Percentiles rank a stretch among this genome's conserved stretches.
phyloP scores from a whole-genome alignment of 345 rosid species.

The Salix dunnii region DNA sequence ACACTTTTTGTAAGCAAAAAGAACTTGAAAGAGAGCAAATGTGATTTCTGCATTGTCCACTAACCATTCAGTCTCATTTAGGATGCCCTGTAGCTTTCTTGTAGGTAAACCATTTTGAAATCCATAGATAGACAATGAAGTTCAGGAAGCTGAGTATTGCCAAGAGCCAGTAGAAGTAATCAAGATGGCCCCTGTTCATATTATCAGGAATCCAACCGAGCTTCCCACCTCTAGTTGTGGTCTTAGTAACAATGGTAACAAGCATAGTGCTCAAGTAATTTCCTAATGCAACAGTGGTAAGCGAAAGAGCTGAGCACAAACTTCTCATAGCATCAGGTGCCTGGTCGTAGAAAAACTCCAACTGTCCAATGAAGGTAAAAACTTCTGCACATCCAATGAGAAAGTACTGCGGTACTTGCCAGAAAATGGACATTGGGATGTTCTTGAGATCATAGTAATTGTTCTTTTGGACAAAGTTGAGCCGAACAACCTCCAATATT shows the following conservation, averaged over 20 bases:
- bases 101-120: conserved; percentile 70
- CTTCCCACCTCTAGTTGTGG: conserved; percentile 51
- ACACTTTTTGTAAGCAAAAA: background rate
- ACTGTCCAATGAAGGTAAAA: conserved; percentile 73
- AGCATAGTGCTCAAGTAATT: conserved; percentile 78
- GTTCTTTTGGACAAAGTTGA: conserved; percentile 44
- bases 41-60: background rate
- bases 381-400: conserved; percentile 87
- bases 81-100: conserved; percentile 44
- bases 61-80: background rate
- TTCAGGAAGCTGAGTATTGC: conserved; percentile 67
- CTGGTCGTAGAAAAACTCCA: conserved; percentile 90
- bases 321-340: conserved; percentile 98
- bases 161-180: conserved; percentile 82
- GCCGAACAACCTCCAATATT: conserved; percentile 59
- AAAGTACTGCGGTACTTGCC: conserved; percentile 94
- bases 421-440: conserved; percentile 77
- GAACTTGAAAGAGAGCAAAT: background rate
- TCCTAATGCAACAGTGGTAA: conserved; percentile 71
- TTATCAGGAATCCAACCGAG: conserved; percentile 89
- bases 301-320: conserved; percentile 75
- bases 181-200: conserved; percentile 78
- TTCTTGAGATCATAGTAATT: conserved; percentile 50
- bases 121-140: conserved; percentile 63
- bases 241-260: conserved; percentile 53